Conservation (phyloP, 1,284 basidiomycete species). For the Schizopora paradoxa region DNA sequence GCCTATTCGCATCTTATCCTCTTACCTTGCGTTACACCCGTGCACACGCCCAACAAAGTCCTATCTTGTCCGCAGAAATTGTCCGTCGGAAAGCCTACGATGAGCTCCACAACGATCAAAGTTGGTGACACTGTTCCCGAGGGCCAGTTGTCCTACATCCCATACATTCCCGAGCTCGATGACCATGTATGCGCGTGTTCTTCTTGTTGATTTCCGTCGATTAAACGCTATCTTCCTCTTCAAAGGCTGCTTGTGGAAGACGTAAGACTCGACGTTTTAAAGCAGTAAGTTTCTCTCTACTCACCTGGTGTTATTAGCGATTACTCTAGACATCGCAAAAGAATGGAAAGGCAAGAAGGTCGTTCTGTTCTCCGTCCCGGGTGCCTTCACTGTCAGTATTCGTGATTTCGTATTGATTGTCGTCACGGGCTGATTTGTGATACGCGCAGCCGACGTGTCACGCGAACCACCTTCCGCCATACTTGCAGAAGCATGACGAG, state of each 20-base stretch:
- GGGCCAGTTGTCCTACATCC: slow-evolving; percentile 58
- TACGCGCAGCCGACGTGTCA: slow-evolving; percentile 63
- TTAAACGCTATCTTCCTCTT: slow-evolving; percentile 14
- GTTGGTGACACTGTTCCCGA: slow-evolving; percentile 64
- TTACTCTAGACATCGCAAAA: slow-evolving; percentile 31
- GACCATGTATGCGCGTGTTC: slow-evolving; percentile 40
- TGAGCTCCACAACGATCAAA: slow-evolving; percentile 34
- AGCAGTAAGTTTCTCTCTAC: slow-evolving; percentile 1
- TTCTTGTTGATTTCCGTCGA: slow-evolving; percentile 12
- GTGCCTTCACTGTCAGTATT: slow-evolving; percentile 66
- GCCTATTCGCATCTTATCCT: too few relatives aligned
- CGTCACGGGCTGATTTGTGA: background rate
- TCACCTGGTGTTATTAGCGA: background rate
- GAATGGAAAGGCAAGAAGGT: slow-evolving; percentile 84
- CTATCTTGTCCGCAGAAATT: too few relatives aligned
- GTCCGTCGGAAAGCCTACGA: slow-evolving; percentile 8
- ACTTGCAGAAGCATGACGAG: slow-evolving; percentile 55
- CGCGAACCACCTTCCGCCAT: slow-evolving; percentile 67
- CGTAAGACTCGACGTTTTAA: slow-evolving; percentile 39
- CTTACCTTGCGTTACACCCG: too few relatives aligned
- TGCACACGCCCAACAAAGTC: too few relatives aligned
- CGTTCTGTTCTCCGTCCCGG: slow-evolving; percentile 72
- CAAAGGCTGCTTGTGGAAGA: slow-evolving; percentile 53
- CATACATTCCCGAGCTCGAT: slow-evolving; percentile 62
- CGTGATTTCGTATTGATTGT: slow-evolving; percentile 6